phyloP scores from a whole-genome alignment of 2,329 filamentous ascomycete species.

The Nemania bipapillata region DNA sequence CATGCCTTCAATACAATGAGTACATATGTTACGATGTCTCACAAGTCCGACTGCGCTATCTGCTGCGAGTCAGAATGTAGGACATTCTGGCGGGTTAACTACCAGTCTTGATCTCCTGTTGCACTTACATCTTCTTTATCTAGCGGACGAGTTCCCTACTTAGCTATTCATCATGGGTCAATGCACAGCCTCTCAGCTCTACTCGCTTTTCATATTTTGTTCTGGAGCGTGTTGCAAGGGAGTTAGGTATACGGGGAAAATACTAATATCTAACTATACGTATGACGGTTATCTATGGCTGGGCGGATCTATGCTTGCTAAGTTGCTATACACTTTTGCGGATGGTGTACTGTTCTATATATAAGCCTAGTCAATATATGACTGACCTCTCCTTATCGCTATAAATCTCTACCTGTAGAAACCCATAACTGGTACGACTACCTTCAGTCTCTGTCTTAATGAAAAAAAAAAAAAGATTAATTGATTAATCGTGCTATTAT shows the following conservation, averaged over 20 bases:
- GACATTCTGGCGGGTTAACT: conserved; percentile 26
- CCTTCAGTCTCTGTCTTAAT: too few species aligned
- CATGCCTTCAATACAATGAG: conserved; percentile 74
- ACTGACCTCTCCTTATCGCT: background rate
- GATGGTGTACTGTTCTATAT: background rate
- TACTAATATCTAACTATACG: background rate
- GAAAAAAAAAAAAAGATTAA: too few species aligned
- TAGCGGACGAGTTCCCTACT: background rate
- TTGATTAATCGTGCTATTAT: too few species aligned
- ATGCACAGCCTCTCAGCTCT: background rate
- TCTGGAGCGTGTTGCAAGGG: background rate
- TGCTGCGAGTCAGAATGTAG: conserved; percentile 71
- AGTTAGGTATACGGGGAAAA: background rate
- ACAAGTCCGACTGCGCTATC: conserved; percentile 75
- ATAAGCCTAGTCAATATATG: background rate
- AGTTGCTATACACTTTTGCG: background rate
- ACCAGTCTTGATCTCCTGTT: background rate
- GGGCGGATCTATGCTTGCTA: background rate
- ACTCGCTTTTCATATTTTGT: background rate
- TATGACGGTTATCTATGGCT: background rate
- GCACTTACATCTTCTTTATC: background rate
- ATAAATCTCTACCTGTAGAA: too few species aligned
- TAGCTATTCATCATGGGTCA: background rate
- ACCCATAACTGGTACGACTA: too few species aligned
- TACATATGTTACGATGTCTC: conserved; percentile 77